phyloP scores from a whole-genome alignment of 148 eudicot species.

The Rhododendron molle region DNA sequence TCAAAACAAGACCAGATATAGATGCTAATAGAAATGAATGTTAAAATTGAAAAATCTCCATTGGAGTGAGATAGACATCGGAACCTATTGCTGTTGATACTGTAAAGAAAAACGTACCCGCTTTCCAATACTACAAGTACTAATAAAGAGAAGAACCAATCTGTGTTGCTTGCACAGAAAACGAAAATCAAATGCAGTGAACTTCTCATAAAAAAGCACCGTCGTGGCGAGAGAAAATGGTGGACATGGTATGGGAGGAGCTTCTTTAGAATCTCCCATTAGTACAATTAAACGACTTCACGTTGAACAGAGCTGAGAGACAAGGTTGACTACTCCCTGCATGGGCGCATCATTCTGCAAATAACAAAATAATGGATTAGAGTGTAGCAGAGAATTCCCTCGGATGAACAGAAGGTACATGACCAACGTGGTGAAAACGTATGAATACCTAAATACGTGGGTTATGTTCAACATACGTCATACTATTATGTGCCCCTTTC shows the following conservation, averaged over 20 bases:
- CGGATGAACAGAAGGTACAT: not conserved
- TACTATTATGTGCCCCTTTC: not conserved
- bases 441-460: not conserved
- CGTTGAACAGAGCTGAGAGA: constrained; percentile 56
- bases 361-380: constrained; percentile 2
- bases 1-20: not conserved
- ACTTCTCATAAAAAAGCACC: not conserved
- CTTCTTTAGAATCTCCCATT: not conserved
- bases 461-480: not conserved
- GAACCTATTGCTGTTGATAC: not conserved
- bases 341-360: constrained; percentile 82
- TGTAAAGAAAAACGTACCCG: not conserved
- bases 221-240: not conserved
- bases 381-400: not conserved
- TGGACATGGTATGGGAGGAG: not conserved
- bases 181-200: not conserved
- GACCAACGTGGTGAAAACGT: not conserved
- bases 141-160: not conserved
- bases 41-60: not conserved
- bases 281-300: constrained; percentile 15
- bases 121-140: not conserved
- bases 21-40: not conserved
- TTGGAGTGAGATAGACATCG: not conserved
- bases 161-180: not conserved
- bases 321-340: constrained; percentile 69